Evolutionary conservation across 495 filamentous ascomycete genomes (phyloP), one percentile per base, ranked within the genome.

Genomic region (Penicillium flavigenum): DNA sequence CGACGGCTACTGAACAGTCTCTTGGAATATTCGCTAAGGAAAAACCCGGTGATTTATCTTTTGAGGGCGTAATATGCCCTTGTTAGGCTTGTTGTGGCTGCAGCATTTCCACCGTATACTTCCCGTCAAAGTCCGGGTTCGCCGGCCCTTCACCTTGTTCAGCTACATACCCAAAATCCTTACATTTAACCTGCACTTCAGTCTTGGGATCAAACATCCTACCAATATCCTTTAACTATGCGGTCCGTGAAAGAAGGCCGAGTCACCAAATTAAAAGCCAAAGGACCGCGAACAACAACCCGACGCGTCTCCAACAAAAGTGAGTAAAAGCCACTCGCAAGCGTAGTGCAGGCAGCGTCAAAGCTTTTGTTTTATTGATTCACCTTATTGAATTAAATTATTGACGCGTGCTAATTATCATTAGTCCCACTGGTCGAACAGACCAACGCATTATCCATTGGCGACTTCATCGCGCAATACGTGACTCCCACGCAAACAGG

Each of bases 361-460:
- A 22, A 22, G 22, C 22, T 22, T 20, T 20, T 22, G 22, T 22
- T 22, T 22, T 22, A 22, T 22, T 22, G 22, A 2, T 22, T 22
- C 22, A 22, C 22, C 2, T 22, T 22, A 22, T 22, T 22, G 22
- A 22, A 22, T 22, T 22, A 22, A 22, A 3, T 22, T 3, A 22
- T 1, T 16, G 24, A 54, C 49, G 14, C 31, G 47, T 50, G 4
- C 54, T 63, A 47, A 63, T 16, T 2, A 12, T 32, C 38, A 2
- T 27, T 42, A 69, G 64, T 71, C 7, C 73, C 73, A 9, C 59
- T 77, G 27, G 72, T 79, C 10, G 77, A 79, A 45, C 74, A 70
- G 24, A 78, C 72, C 51, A 79, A 79, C 48, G 62, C 65, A 26
- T 60, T 78, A 31, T 42, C 62, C 39, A 61, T 73, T 14, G 54